These are phyloP conservation scores for Speleostelium caveatum DNA, from an alignment of 78 protist species.

Conservation along the genomic window DNA sequence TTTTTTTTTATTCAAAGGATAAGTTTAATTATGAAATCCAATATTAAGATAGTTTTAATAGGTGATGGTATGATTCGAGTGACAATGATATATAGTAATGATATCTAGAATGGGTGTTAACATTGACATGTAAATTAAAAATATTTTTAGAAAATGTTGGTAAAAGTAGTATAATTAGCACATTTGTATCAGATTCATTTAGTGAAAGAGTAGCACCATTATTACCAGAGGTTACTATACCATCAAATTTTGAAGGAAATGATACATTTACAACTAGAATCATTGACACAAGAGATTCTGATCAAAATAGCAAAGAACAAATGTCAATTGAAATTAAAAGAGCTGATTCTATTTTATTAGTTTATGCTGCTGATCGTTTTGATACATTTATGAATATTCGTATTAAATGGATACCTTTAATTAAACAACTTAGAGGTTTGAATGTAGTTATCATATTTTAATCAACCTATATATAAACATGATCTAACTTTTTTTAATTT, in stretches of 20 bases:
- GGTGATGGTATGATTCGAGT: constrained; percentile 48
- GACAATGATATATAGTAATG: neutral
- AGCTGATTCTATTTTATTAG: constrained; percentile 43
- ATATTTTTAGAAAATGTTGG: constrained; percentile 38
- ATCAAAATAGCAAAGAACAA: constrained; percentile 14
- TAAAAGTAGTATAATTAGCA: constrained; percentile 35
- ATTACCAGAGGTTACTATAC: constrained; percentile 49
- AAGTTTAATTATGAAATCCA: neutral
- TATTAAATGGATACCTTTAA: constrained; percentile 58
- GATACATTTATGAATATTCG: constrained; percentile 43
- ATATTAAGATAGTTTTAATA: constrained; percentile 35
- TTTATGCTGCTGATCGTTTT: constrained; percentile 24
- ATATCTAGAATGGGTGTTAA: neutral
- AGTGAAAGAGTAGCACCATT: constrained; percentile 7
- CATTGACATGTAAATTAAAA: neutral
- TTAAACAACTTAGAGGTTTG: constrained; percentile 37
- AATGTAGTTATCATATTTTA: too few relatives aligned
- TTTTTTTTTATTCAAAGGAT: neutral
- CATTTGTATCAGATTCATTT: constrained; percentile 22
- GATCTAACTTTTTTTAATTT: neutral
- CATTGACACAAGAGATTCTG: constrained; percentile 40
- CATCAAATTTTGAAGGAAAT: constrained; percentile 19
- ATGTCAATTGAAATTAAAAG: constrained; percentile 30
- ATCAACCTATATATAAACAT: neutral
- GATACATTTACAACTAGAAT: constrained; percentile 16